phyloP scores from a whole-genome alignment of 371 early-diverging fungal genomes.

The Lichtheimia ornata region DNA sequence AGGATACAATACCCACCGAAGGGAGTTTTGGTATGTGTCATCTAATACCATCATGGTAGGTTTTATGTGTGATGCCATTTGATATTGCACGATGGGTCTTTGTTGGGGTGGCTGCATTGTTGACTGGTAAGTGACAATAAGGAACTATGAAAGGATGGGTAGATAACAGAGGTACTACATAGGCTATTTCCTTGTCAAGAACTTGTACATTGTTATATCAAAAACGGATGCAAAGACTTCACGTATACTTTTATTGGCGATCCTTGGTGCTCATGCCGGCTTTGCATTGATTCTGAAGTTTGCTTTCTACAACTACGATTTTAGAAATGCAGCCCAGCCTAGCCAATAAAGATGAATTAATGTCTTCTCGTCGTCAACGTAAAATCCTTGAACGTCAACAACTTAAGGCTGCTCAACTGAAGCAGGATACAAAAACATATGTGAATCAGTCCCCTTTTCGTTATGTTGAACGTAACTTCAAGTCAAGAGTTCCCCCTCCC shows the following conservation, averaged over 20 bases:
- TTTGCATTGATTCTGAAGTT: conserved; percentile 82
- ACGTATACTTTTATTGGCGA: conserved; percentile 65
- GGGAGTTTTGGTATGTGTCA: background rate
- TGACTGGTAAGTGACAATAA: conserved; percentile 43
- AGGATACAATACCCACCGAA: conserved; percentile 8
- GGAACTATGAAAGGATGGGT: background rate
- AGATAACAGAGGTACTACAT: conserved; percentile 6
- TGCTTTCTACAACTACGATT: conserved; percentile 70
- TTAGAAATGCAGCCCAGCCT: conserved; percentile 16
- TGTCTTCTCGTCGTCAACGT: conserved; percentile 40
- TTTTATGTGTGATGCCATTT: conserved; percentile 70
- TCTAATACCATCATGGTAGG: conserved; percentile 27
- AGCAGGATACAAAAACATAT: conserved; percentile 28
- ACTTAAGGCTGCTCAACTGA: conserved; percentile 25
- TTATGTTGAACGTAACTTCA: conserved; percentile 71
- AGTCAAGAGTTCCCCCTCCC: conserved; percentile 56
- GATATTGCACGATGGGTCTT: conserved; percentile 69
- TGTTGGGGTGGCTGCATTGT: conserved; percentile 59
- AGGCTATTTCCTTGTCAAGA: conserved; percentile 53
- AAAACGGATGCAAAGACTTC: conserved; percentile 66
- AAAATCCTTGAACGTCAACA: conserved; percentile 39
- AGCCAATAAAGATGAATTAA: conserved; percentile 3
- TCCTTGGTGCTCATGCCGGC: conserved; percentile 68
- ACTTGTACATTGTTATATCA: conserved; percentile 65
- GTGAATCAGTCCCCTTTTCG: conserved; percentile 79